A percentile compares a stretch with the other conserved stretches of the same genome.
These are phyloP conservation scores for Starmerella asiatica DNA, from an alignment of 805 yeast genomes.

Conservation along the genomic window DNA sequence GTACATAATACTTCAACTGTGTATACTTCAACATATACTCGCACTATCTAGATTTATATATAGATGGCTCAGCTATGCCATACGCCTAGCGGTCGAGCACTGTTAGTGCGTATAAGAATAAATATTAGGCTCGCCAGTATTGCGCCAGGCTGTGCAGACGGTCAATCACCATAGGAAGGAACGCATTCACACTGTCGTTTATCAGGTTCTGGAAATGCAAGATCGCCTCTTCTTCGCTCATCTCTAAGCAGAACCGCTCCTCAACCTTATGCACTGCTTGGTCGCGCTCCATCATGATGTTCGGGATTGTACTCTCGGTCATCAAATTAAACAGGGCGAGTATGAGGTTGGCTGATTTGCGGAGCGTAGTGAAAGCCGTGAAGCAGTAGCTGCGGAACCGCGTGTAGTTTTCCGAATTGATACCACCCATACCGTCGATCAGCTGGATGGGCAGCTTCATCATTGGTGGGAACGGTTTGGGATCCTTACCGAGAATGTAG, in stretches of 20 bases:
- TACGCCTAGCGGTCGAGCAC: no score
- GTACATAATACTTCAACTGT: no score
- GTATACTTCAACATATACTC: no score
- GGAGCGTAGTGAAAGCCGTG: conserved; percentile 77
- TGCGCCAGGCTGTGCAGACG: conserved; percentile 91
- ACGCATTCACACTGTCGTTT: conserved; percentile 86
- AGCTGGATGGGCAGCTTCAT: conserved; percentile 96
- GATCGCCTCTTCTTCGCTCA: conserved; percentile 93
- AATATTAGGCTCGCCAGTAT: conserved; percentile 74
- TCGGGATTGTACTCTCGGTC: conserved; percentile 89
- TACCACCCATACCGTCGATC: conserved; percentile 96
- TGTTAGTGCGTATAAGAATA: not conserved
- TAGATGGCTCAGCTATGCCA: no score
- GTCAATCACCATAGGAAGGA: conserved; percentile 89
- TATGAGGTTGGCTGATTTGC: conserved; percentile 81
- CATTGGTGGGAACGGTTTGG: conserved; percentile 96
- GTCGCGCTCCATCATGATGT: conserved; percentile 67
- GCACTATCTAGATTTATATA: no score
- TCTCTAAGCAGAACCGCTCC: conserved; percentile 83
- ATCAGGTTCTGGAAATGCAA: conserved; percentile 86
- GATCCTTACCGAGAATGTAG: conserved; percentile 89
- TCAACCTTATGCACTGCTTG: conserved; percentile 82
- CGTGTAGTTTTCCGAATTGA: conserved; percentile 68
- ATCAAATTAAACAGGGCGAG: conserved; percentile 82
- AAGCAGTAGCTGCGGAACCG: conserved; percentile 87